phyloP scores from a whole-genome alignment of 2,329 filamentous ascomycete genomes.

The Claviceps sp. region DNA sequence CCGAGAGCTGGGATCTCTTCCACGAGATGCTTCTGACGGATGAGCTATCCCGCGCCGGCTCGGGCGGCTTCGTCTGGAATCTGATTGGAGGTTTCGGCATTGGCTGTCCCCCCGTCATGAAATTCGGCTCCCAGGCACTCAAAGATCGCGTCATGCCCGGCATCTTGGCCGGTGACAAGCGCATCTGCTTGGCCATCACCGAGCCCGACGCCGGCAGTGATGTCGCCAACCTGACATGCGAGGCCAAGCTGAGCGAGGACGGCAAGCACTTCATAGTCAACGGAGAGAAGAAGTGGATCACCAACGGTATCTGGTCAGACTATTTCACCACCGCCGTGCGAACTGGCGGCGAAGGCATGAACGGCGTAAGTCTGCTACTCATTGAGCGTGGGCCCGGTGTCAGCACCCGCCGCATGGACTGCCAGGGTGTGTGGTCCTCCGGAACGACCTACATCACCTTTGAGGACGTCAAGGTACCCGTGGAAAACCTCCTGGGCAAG shows the following conservation, averaged over 20 bases:
- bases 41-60: constrained; percentile 77
- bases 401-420: constrained; percentile 90
- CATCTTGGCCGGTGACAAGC: constrained; percentile 84
- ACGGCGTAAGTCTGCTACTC: constrained; percentile 77
- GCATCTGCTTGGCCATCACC: constrained; percentile 94
- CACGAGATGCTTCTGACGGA: constrained; percentile 94
- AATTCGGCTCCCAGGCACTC: constrained; percentile 76
- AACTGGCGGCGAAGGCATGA: constrained; percentile 81
- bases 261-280: constrained; percentile 99
- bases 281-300: constrained; percentile 99
- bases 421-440: constrained; percentile 90
- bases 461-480: constrained; percentile 96
- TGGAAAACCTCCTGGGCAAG: constrained; percentile 97
- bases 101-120: constrained; percentile 79
- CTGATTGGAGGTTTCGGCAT: constrained; percentile 94
- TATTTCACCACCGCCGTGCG: constrained; percentile 97
- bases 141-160: constrained; percentile 80
- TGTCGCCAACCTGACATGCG: constrained; percentile 88
- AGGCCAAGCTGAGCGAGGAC: constrained; percentile 87
- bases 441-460: constrained; percentile 97
- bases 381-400: constrained; percentile 88
- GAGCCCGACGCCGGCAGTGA: constrained; percentile 92
- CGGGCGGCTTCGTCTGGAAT: constrained; percentile 94
- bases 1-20: constrained; percentile 95
- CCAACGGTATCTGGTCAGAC: constrained; percentile 91